phyloP scores from a whole-genome alignment of 2,329 filamentous ascomycete species.

The Gliomastix tumulicola region DNA sequence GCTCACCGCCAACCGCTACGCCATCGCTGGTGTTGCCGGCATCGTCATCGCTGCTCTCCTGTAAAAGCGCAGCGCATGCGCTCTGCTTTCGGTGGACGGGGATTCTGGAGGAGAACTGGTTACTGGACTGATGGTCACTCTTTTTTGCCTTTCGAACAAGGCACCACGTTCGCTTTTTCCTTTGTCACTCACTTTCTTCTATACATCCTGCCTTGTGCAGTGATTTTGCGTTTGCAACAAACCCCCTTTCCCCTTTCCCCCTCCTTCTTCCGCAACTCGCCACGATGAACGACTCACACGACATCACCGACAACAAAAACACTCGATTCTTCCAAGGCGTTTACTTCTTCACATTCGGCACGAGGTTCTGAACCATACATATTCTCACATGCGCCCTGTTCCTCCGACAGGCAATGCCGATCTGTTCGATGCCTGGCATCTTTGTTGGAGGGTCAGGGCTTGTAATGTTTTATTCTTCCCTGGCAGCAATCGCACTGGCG shows the following conservation, averaged over 20 bases:
- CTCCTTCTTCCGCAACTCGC: background rate
- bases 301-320: background rate
- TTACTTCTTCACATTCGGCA: too few species aligned
- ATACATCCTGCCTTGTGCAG: background rate
- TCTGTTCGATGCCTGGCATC: too few species aligned
- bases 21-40: slow-evolving; percentile 27
- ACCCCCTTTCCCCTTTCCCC: background rate
- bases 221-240: background rate
- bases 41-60: slow-evolving; percentile 1
- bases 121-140: too few species aligned
- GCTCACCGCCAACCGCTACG: slow-evolving; percentile 35
- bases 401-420: too few species aligned
- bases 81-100: background rate
- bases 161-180: too few species aligned
- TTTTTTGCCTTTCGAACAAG: too few species aligned
- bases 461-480: too few species aligned
- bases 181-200: background rate
- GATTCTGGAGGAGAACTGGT: background rate
- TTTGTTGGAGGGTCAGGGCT: too few species aligned
- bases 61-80: background rate
- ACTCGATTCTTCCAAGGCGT: too few species aligned
- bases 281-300: slow-evolving; percentile 1
- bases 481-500: too few species aligned
- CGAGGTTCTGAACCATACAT: too few species aligned
- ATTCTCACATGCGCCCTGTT: too few species aligned